A percentile compares a stretch with the other conserved stretches of the same genome.
phyloP scores from a whole-genome alignment of 106 monocot genomes.

The Phalaenopsis aphrodite region DNA sequence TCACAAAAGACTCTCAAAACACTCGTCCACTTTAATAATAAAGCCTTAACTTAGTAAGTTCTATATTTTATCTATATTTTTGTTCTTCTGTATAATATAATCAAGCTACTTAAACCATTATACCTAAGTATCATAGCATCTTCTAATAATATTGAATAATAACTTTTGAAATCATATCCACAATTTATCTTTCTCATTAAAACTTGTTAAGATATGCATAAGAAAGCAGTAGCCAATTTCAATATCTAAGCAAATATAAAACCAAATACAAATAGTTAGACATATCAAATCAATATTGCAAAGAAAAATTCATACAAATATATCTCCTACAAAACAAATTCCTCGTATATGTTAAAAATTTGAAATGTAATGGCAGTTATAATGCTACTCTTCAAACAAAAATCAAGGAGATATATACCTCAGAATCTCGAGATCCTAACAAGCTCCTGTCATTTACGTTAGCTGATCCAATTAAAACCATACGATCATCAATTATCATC shows the following conservation, averaged over 20 bases:
- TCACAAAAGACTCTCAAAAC: neutral
- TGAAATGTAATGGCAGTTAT: neutral
- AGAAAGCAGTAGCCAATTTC: neutral
- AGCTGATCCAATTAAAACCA: constrained; percentile 84
- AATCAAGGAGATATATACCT: constrained; percentile 36
- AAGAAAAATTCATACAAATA: neutral
- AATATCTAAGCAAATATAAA: neutral
- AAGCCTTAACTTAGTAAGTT: neutral
- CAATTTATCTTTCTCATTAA: neutral
- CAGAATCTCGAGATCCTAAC: constrained; percentile 93
- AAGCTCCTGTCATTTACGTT: constrained; percentile 99
- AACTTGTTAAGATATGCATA: neutral
- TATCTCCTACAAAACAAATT: neutral
- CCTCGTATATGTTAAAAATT: neutral
- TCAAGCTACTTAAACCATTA: neutral
- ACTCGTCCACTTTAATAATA: neutral
- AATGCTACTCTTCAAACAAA: constrained; percentile 1
- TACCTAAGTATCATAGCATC: neutral
- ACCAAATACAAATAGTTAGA: neutral
- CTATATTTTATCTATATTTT: neutral
- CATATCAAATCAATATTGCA: neutral
- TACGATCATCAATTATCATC: constrained; percentile 93
- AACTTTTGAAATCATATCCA: neutral
- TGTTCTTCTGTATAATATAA: neutral
- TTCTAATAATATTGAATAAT: neutral